Base-by-base conservation (phyloP, 176 grass and related monocot species). In the Carex kokanica region DNA sequence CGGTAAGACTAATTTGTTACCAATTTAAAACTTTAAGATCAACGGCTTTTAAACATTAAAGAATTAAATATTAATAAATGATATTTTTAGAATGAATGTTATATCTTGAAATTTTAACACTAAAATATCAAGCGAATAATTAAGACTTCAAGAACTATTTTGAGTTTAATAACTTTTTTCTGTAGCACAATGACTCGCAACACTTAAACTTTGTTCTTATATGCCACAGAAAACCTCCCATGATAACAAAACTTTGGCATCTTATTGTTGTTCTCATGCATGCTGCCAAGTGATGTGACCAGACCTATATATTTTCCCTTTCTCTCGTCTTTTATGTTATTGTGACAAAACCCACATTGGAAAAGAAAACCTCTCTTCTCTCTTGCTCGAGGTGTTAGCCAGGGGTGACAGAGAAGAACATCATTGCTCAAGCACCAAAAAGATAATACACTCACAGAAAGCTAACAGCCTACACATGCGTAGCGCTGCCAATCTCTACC, bases 351-450 rank as follows among this genome's bases (percentile, higher is more conserved):
- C 71, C 71, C 43, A 53, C 71, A 75, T 75, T 3, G 72, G 72
- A 54, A 75, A 75, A 75, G 72, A 52, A 75, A 75, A 52, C 72
- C 43, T 75, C 40, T 52, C 72, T 34, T 67, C 70, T 74, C 71
- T 54, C 47, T 54, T 54, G 0, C 72, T 75, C 43, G 43, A 53
- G 49, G 51, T 56, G 51, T 32, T 78, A 51, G 69, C 66, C 13
- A 67, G 11, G 8, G 18, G 41, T 41, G 25, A 55, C 73, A 78
- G 23, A 78, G 73, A 54, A 34, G 73, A 54, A 31, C 73, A 78
- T 78, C 73, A 54, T 78, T 78, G 25, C 73, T 56, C 13, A 56
- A 78, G 51, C 73, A 78, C 73, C 25, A 32, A 55, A 78, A 34
- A 55, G 25, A 78, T 18, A 18, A 73, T 73, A 73, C 67, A 73